These are phyloP conservation scores for Rhizopogon sp. DNA, from an alignment of 768 basidiomycete species.

Conservation along the genomic window DNA sequence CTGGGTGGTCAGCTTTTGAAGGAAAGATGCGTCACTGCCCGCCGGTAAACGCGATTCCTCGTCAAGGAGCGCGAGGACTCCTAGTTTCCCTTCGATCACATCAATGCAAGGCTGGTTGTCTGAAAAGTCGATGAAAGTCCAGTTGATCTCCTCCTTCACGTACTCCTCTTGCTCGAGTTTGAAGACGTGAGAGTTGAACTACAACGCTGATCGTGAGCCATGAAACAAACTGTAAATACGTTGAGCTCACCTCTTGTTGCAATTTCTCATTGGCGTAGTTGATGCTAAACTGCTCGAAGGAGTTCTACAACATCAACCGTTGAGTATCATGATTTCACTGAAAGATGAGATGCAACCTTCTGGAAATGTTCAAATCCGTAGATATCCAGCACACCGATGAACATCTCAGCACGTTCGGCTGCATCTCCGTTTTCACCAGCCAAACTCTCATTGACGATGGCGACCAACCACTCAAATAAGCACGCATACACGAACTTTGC, in stretches of 20 bases:
- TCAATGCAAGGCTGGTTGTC: constrained; percentile 99
- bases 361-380: constrained; percentile 98
- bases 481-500: constrained; percentile 99
- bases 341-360: constrained; percentile 46
- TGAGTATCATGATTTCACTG: constrained; percentile 3
- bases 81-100: constrained; percentile 95
- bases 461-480: constrained; percentile 97
- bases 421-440: constrained; percentile 93
- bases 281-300: constrained; percentile 98
- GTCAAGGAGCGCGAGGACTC: constrained; percentile 89
- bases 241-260: constrained; percentile 79
- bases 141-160: constrained; percentile 96
- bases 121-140: constrained; percentile 99
- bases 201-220: constrained; percentile 10
- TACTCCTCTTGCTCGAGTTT: constrained; percentile 99
- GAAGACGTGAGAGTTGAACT: constrained; percentile 99
- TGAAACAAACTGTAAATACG: constrained; percentile 4
- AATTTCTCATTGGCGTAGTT: constrained; percentile 99
- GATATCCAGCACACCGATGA: constrained; percentile 98
- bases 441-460: constrained; percentile 95
- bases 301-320: constrained; percentile 46
- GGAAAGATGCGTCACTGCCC: constrained; percentile 88
- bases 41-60: constrained; percentile 96
- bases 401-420: constrained; percentile 90
- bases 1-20: constrained; percentile 87